phyloP scores from a whole-genome alignment of 805 yeast species.

The Barnettozyma sucrosica region DNA sequence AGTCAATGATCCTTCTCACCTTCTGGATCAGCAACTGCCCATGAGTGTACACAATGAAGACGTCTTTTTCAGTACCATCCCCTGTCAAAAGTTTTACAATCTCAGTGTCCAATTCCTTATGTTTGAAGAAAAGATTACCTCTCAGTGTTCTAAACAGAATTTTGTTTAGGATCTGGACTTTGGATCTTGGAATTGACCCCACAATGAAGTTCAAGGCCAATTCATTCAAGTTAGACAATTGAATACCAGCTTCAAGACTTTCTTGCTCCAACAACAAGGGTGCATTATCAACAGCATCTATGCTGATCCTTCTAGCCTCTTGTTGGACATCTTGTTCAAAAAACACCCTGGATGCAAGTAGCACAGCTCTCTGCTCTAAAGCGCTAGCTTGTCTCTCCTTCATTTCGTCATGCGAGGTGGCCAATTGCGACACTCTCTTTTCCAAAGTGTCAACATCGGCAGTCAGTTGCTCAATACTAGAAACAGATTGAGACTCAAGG shows the following conservation, averaged over 20 bases:
- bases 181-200: slow-evolving; percentile 75
- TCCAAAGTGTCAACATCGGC: slow-evolving; percentile 64
- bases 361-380: slow-evolving; percentile 64
- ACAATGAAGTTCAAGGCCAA: slow-evolving; percentile 34
- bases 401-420: slow-evolving; percentile 61
- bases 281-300: slow-evolving; percentile 34
- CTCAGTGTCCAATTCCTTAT: slow-evolving; percentile 65
- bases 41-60: slow-evolving; percentile 87
- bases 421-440: slow-evolving; percentile 65
- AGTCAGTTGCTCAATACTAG: slow-evolving; percentile 59
- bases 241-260: slow-evolving; percentile 32
- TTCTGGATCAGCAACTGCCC: slow-evolving; percentile 70
- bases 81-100: slow-evolving; percentile 57
- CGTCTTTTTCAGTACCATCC: slow-evolving; percentile 60
- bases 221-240: slow-evolving; percentile 22
- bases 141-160: slow-evolving; percentile 90
- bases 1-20: slow-evolving; percentile 79
- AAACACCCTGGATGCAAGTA: slow-evolving; percentile 43
- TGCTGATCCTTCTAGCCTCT: slow-evolving; percentile 29
- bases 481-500: slow-evolving; percentile 28
- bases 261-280: slow-evolving; percentile 31
- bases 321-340: slow-evolving; percentile 34
- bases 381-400: slow-evolving; percentile 57
- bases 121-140: slow-evolving; percentile 80
- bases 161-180: slow-evolving; percentile 65